Evolutionary conservation across 2,329 filamentous ascomycete species (phyloP), one percentile per base, ranked within the genome.

Genomic region (Talaromyces albobiverticillius): DNA sequence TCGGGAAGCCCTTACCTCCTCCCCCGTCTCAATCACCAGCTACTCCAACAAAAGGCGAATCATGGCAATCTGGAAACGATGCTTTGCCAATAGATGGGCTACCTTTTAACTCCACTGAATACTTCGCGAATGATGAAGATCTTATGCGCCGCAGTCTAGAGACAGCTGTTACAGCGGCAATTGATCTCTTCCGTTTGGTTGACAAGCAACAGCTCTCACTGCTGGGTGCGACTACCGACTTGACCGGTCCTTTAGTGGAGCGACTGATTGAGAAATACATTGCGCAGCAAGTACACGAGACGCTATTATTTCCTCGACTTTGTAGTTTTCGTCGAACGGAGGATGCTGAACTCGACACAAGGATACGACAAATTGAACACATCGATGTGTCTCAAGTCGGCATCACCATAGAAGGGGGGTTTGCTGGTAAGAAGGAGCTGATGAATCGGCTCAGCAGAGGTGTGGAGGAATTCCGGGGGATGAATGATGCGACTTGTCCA

Each of bases 361-460:
- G 94, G 66, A 94, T 96, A 53, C 84, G 89, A 40, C 90, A 95
- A 68, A 97, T 97, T 90, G 85, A 90, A 64, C 89, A 87, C 64
- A 86, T 99, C 53, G 94, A 99, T 70, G 88, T 99, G 51, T 94
- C 91, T 1, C 94, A 99, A 71, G 85, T 99, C 14, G 94, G 94
- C 1, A 91, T 99, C 50, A 80, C 84, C 3, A 89, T 96, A 43
- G 88, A 92, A 56, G 88, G 88, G 42, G 90, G 90, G 0, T 82
- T 82, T 51, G 81, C 81, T 61, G 89, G 86, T 31, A 97, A 96
- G 67, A 84, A 90, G 58, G 88, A 94, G 63, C 79, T 99, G 26
- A 85, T 89, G 3, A 79, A 86, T 22, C 84, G 91, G 48, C 79
- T 99, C 5, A 83, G 83, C 3, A 85, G 83, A 55, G 94, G 89